phyloP scores from a whole-genome alignment of 495 filamentous ascomycete species.

The Podospora pseudopauciseta region DNA sequence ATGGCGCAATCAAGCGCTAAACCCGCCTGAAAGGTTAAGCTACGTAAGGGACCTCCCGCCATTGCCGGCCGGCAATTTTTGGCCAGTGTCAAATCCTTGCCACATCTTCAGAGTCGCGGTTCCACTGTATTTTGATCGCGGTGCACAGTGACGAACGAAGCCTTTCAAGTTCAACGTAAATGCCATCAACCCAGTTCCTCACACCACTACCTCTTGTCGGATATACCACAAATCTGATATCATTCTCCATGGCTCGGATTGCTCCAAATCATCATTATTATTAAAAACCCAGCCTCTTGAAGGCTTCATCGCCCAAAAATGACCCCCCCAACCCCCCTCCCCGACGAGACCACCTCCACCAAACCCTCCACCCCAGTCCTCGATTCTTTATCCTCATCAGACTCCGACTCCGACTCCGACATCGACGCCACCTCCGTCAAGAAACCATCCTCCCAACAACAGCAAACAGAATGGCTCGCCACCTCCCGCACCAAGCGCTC shows the following conservation, averaged over 20 bases:
- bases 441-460: slow-evolving; percentile 17
- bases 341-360: slow-evolving; percentile 24
- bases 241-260: neutral
- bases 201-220: neutral
- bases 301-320: neutral
- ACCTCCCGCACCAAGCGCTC: slow-evolving; percentile 73
- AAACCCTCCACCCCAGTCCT: slow-evolving; percentile 19
- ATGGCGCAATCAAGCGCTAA: slow-evolving; percentile 28
- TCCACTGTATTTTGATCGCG: slow-evolving; percentile 7
- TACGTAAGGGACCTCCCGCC: slow-evolving; percentile 9
- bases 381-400: slow-evolving; percentile 28
- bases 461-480: slow-evolving; percentile 66
- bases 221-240: neutral
- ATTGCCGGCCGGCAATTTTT: neutral
- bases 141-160: neutral
- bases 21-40: slow-evolving; percentile 19
- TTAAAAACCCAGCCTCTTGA: neutral
- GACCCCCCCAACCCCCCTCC: slow-evolving; percentile 2
- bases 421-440: slow-evolving; percentile 14
- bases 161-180: neutral
- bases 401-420: slow-evolving; percentile 23
- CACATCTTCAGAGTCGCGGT: neutral
- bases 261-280: neutral
- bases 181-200: neutral
- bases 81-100: neutral